Percentiles rank a stretch among this genome's conserved stretches.
These are phyloP conservation scores for Phoma sp. DNA, from an alignment of 2,329 filamentous ascomycete genomes.

Conservation along the genomic window DNA sequence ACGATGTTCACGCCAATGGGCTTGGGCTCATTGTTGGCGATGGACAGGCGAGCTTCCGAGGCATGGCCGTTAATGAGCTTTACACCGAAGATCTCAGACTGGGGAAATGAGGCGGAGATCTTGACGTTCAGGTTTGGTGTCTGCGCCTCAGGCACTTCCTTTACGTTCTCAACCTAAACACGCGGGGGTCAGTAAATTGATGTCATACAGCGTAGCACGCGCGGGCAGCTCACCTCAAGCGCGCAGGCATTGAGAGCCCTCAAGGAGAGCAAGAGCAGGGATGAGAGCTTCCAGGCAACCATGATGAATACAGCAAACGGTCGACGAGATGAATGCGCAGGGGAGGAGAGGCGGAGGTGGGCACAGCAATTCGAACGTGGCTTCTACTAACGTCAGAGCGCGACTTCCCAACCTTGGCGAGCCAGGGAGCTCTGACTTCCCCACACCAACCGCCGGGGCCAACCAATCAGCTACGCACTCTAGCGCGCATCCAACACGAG, in stretches of 20 bases:
- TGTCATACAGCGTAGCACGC: conserved; percentile 41
- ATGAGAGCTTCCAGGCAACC: conserved; percentile 75
- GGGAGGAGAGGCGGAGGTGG: conserved; percentile 11
- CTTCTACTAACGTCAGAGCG: conserved; percentile 29
- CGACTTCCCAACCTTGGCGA: conserved; percentile 25
- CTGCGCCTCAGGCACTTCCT: conserved; percentile 60
- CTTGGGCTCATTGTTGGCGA: conserved; percentile 81
- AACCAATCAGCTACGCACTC: conserved; percentile 15
- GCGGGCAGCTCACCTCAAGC: conserved; percentile 60
- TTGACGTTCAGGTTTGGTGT: conserved; percentile 64
- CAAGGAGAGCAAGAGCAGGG: conserved; percentile 74
- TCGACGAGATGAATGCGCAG: conserved; percentile 16
- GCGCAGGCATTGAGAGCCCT: conserved; percentile 70
- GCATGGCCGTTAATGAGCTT: conserved; percentile 93
- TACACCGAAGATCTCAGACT: conserved; percentile 85
- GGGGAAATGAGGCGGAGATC: conserved; percentile 65
- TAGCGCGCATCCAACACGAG: conserved; percentile 7
- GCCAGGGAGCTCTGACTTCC: conserved; percentile 11
- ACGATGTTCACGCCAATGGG: conserved; percentile 79
- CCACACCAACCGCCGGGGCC: conserved; percentile 2
- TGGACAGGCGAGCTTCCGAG: conserved; percentile 80
- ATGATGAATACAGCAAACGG: conserved; percentile 56
- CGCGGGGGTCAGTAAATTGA: conserved; percentile 35
- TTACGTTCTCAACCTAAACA: conserved; percentile 44
- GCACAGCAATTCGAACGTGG: conserved; percentile 36